These are phyloP conservation scores for Rhinocladiella mackenziei DNA, from an alignment of 2,329 filamentous ascomycete species.

Conservation along the genomic window DNA sequence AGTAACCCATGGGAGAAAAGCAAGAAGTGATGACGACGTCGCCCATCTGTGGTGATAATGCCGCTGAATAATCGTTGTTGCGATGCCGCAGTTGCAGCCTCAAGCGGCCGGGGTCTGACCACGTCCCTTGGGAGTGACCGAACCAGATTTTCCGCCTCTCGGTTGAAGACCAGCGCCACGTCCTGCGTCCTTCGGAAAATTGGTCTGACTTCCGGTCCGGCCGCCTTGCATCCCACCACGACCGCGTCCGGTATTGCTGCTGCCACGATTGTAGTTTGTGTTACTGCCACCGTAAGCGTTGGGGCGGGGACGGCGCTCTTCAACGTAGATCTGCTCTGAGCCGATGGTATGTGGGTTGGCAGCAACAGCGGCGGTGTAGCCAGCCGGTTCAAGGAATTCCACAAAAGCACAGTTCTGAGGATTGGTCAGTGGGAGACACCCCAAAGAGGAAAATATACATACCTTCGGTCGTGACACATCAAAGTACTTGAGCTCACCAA, in stretches of 20 bases:
- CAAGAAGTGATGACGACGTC: constrained; percentile 5
- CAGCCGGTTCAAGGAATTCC: constrained; percentile 77
- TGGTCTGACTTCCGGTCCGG: constrained; percentile 59
- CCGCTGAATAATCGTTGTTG: neutral
- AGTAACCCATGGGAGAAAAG: constrained; percentile 11
- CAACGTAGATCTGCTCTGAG: constrained; percentile 76
- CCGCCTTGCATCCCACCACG: constrained; percentile 37
- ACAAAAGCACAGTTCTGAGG: constrained; percentile 90
- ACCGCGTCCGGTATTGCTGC: constrained; percentile 63
- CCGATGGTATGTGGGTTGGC: constrained; percentile 84
- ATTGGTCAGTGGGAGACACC: constrained; percentile 24
- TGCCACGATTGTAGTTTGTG: constrained; percentile 58
- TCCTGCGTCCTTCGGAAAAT: constrained; percentile 65
- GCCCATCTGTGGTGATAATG: neutral
- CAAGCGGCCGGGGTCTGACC: constrained; percentile 45
- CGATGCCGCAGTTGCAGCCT: constrained; percentile 12
- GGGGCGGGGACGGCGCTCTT: constrained; percentile 78
- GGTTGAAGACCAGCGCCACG: constrained; percentile 64
- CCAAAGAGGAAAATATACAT: constrained; percentile 31
- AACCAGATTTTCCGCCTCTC: constrained; percentile 59
- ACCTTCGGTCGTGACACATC: constrained; percentile 72
- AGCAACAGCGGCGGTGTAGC: constrained; percentile 75
- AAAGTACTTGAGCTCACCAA: constrained; percentile 61
- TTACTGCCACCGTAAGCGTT: constrained; percentile 63
- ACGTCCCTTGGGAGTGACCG: constrained; percentile 46